A percentile compares a stretch with the other conserved stretches of the same genome.
Evolutionary conservation across 2,329 filamentous ascomycete species (phyloP).

Genomic region (Didymella sp.): DNA sequence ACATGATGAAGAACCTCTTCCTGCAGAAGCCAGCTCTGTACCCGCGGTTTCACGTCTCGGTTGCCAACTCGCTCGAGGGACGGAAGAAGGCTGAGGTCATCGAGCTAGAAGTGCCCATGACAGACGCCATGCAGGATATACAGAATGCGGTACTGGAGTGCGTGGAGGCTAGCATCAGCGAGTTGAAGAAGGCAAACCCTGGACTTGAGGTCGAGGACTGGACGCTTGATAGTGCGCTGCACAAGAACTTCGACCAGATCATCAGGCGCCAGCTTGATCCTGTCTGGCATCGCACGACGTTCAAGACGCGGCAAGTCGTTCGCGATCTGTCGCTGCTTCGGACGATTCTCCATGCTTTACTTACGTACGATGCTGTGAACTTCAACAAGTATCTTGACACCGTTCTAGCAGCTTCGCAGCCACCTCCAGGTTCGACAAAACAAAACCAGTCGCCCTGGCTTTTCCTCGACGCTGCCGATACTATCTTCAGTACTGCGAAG

Average conservation of each 20-base stretch:
- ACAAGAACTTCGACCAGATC: conserved; percentile 89
- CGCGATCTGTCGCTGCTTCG: conserved; percentile 85
- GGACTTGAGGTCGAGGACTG: conserved; percentile 96
- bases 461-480: conserved; percentile 92
- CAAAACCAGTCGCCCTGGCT: conserved; percentile 95
- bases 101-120: conserved; percentile 96
- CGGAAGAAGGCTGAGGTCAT: conserved; percentile 95
- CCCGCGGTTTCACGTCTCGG: conserved; percentile 90
- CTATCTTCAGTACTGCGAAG: conserved; percentile 90
- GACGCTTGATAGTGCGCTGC: conserved; percentile 91
- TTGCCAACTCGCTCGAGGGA: conserved; percentile 88
- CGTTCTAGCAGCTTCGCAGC: conserved; percentile 87
- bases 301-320: conserved; percentile 93
- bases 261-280: conserved; percentile 90
- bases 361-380: conserved; percentile 87
- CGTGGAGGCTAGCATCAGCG: conserved; percentile 91
- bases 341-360: conserved; percentile 78
- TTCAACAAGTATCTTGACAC: conserved; percentile 95
- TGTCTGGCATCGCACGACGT: conserved; percentile 96
- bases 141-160: conserved; percentile 96
- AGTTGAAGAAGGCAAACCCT: conserved; percentile 88
- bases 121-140: conserved; percentile 88
- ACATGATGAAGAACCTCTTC: conserved; percentile 92
- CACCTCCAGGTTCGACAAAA: conserved; percentile 82
- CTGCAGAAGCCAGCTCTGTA: conserved; percentile 87